phyloP scores from a whole-genome alignment of 805 yeast genomes.

The Dipodascus albidus region DNA sequence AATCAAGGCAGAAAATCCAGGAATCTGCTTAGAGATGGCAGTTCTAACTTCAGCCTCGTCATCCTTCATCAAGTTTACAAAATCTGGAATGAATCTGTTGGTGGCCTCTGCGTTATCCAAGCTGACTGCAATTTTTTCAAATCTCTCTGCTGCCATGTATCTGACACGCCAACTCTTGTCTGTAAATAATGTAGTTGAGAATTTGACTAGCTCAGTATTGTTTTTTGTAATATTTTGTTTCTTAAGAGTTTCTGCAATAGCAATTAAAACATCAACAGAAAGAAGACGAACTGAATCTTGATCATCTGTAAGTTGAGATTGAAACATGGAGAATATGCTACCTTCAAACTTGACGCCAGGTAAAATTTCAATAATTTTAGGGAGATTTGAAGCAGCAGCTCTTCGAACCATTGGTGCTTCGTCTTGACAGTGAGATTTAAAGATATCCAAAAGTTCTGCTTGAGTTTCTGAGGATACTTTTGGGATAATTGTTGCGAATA shows the following conservation, averaged over 20 bases:
- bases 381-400: constrained; percentile 80
- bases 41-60: constrained; percentile 95
- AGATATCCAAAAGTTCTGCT: constrained; percentile 52
- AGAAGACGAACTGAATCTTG: constrained; percentile 93
- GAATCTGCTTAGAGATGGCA: constrained; percentile 85
- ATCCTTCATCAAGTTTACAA: constrained; percentile 73
- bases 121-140: constrained; percentile 57
- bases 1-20: constrained; percentile 32
- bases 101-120: constrained; percentile 48
- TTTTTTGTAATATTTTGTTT: constrained; percentile 13
- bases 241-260: constrained; percentile 42
- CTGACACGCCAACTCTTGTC: constrained; percentile 98
- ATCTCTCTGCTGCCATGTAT: constrained; percentile 95
- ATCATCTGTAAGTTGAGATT: constrained; percentile 62
- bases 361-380: constrained; percentile 55
- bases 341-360: constrained; percentile 33
- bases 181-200: constrained; percentile 58
- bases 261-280: constrained; percentile 75
- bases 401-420: constrained; percentile 98
- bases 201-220: constrained; percentile 21
- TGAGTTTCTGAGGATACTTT: constrained; percentile 31
- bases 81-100: constrained; percentile 51
- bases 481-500: constrained; percentile 51
- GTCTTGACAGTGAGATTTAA: constrained; percentile 64
- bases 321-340: constrained; percentile 70